Conservation (phyloP, 2,329 filamentous ascomycete species). For the Stemphylium vesicarium region DNA sequence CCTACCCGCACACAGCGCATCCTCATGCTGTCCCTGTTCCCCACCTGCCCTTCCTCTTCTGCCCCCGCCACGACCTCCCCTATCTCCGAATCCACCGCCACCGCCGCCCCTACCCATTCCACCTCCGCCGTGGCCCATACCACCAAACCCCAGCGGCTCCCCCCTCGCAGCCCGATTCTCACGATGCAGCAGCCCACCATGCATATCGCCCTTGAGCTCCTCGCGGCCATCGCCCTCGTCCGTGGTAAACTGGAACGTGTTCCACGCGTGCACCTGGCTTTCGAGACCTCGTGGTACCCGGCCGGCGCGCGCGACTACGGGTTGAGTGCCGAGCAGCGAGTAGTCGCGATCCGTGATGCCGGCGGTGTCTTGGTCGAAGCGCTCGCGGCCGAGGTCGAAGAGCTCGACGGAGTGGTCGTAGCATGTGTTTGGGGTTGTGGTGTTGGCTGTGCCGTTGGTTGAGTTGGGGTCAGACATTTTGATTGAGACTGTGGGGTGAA, state of each 20-base stretch:
- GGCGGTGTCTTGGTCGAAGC: slow-evolving; percentile 42
- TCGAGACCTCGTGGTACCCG: slow-evolving; percentile 37
- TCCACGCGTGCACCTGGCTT: slow-evolving; percentile 38
- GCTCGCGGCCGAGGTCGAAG: slow-evolving; percentile 36
- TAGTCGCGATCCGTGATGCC: slow-evolving; percentile 37
- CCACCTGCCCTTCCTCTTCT: slow-evolving; percentile 8
- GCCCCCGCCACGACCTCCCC: background rate
- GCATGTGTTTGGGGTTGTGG: background rate
- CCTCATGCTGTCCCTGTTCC: background rate
- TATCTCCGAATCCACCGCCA: background rate
- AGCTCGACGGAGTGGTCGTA: slow-evolving; percentile 28
- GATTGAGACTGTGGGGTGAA: background rate
- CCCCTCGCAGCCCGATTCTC: slow-evolving; percentile 34
- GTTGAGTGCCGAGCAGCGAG: slow-evolving; percentile 20
- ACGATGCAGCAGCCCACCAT: slow-evolving; percentile 44
- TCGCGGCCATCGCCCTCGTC: slow-evolving; percentile 33
- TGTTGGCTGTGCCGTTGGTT: background rate
- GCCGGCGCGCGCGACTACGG: slow-evolving; percentile 27
- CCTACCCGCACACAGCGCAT: slow-evolving; percentile 25
- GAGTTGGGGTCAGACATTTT: background rate
- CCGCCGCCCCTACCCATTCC: background rate
- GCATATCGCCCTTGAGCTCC: slow-evolving; percentile 44
- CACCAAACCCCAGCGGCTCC: background rate
- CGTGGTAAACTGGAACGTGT: slow-evolving; percentile 33
- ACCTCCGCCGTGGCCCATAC: background rate